Conservation (phyloP, 2,329 filamentous ascomycete species). For the Cladosporium sp. region DNA sequence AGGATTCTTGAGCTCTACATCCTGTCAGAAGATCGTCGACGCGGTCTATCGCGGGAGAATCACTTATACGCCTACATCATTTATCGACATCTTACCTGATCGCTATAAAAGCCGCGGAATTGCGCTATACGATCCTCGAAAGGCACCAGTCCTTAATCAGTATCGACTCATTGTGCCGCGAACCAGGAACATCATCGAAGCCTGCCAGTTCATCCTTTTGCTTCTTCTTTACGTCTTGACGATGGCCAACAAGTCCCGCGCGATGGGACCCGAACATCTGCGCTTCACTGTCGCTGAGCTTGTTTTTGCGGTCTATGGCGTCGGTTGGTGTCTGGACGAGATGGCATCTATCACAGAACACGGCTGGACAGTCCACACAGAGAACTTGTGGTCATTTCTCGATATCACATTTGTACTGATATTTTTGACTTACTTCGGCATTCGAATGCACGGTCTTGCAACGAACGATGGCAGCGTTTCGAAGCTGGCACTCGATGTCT, state of each 20-base stretch:
- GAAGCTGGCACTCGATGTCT: slow-evolving; percentile 63
- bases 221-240: slow-evolving; percentile 66
- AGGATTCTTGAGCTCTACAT: slow-evolving; percentile 69
- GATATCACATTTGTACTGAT: slow-evolving; percentile 74
- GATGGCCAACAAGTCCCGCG: slow-evolving; percentile 65
- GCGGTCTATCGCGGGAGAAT: slow-evolving; percentile 78
- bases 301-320: slow-evolving; percentile 67
- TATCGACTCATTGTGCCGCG: slow-evolving; percentile 80
- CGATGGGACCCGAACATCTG: slow-evolving; percentile 32
- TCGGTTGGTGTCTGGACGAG: slow-evolving; percentile 76
- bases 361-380: slow-evolving; percentile 74
- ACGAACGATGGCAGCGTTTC: slow-evolving; percentile 35
- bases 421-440: slow-evolving; percentile 62
- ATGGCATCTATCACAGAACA: slow-evolving; percentile 76
- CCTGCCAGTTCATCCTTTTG: slow-evolving; percentile 67
- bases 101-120: slow-evolving; percentile 83
- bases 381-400: slow-evolving; percentile 85
- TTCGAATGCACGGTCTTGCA: slow-evolving; percentile 63
- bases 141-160: slow-evolving; percentile 74
- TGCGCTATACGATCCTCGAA: slow-evolving; percentile 71
- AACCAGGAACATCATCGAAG: slow-evolving; percentile 71
- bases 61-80: slow-evolving; percentile 76
- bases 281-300: slow-evolving; percentile 53
- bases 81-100: slow-evolving; percentile 80
- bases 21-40: slow-evolving; percentile 76